phyloP scores from a whole-genome alignment of 768 basidiomycete species.

The Sporobolomyces phaffii region DNA sequence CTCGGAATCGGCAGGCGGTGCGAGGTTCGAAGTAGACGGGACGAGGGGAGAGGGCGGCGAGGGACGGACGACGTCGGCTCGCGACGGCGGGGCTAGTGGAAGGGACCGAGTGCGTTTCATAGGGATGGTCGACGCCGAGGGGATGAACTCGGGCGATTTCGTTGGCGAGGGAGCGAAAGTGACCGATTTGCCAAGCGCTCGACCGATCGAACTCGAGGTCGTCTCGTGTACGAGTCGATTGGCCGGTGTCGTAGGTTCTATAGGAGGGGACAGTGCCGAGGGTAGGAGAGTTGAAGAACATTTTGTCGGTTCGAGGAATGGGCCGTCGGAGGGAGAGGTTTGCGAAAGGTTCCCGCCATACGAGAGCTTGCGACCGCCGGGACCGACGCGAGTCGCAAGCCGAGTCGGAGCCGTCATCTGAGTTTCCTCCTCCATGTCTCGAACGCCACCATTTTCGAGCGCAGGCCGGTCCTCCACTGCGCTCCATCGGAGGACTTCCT shows the following conservation, averaged over 20 bases:
- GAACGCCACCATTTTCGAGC: not conserved
- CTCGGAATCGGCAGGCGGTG: not conserved
- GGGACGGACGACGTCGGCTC: not conserved
- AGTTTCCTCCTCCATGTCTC: not conserved
- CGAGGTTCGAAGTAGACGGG: not conserved
- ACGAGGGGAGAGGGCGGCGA: not conserved
- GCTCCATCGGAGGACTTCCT: constrained; percentile 52
- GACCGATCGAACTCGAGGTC: not conserved
- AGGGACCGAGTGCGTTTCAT: constrained; percentile 1
- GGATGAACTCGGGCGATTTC: not conserved
- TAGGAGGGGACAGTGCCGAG: not conserved
- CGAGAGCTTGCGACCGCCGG: not conserved
- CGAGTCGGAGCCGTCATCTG: too few species aligned
- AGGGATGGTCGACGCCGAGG: not conserved
- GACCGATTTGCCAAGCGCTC: constrained; percentile 11
- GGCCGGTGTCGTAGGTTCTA: not conserved
- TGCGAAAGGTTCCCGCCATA: not conserved
- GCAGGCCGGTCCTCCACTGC: constrained; percentile 45
- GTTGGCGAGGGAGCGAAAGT: constrained; percentile 12
- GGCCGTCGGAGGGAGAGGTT: not conserved
- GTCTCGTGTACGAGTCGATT: not conserved
- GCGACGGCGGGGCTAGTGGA: not conserved
- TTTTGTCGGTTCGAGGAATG: not conserved
- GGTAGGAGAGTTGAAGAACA: not conserved
- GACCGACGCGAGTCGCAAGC: not conserved